These are phyloP conservation scores for Vicia faba DNA, from an alignment of 306 rosid species.

Conservation along the genomic window DNA sequence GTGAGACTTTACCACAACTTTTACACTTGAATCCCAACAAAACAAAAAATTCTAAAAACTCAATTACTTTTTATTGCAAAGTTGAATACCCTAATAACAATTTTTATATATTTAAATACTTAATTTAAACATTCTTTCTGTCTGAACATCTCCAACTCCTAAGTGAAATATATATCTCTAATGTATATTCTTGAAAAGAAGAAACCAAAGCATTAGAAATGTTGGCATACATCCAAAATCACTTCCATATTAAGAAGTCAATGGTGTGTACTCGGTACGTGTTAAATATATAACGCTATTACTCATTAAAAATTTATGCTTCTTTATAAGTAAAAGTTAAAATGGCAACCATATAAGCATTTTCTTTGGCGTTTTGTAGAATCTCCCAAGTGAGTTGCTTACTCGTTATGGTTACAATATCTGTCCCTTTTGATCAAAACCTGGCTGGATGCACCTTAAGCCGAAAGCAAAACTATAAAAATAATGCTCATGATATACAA, in stretches of 20 bases:
- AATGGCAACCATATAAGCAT: conserved; percentile 39
- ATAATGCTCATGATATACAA: no score
- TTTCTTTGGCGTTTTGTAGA: conserved; percentile 24
- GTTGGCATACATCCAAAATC: conserved; percentile 3
- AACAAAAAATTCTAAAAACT: no score
- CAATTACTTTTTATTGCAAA: no score
- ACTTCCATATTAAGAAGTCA: neutral
- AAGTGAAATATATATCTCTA: neutral
- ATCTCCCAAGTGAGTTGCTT: conserved; percentile 4
- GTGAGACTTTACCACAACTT: no score
- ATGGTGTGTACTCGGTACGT: neutral
- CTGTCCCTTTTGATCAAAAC: neutral
- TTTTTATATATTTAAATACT: no score
- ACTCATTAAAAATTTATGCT: conserved; percentile 25
- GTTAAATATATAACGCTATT: neutral
- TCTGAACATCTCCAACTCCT: neutral
- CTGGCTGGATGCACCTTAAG: conserved; percentile 10
- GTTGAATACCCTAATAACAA: no score
- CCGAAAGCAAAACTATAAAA: conserved; percentile 25
- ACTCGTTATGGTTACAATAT: neutral
- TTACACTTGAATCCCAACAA: no score
- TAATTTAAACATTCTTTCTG: no score
- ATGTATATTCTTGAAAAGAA: conserved; percentile 20
- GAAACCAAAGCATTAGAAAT: conserved; percentile 10
- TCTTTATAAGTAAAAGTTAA: conserved; percentile 9